Evolutionary conservation across 257 asterid genomes (phyloP), one percentile per base, ranked within the genome.

Genomic region (Coffea eugenioides): DNA sequence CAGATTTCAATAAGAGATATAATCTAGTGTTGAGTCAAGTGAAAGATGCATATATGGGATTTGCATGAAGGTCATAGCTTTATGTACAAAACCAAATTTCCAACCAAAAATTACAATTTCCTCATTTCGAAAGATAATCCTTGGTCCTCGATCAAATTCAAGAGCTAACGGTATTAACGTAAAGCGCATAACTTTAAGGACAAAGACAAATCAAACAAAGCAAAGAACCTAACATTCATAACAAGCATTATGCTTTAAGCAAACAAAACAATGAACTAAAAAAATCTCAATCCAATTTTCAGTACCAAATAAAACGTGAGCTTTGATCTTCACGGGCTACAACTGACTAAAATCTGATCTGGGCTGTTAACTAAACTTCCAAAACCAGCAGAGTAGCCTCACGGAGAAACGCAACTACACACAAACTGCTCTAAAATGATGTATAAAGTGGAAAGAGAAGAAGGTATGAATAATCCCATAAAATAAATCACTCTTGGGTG

Each of bases 371-470:
- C 70, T 57, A 36, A 75, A 21, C 16, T 41, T 57, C 57, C 39
- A 57, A 27, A 36, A 72, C 57, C n/a, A 72, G 70, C 74, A 62
- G 73, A 79, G 62, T 12, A 59, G 31, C 74, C 68, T 62, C 64
- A 34, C n/a, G 48, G 57, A 71, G 16, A 27, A 0, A 59, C 16
- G 41, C 51, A 39, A 16, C 16, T 27, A 57, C 34, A 27, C 66
- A 34, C 46, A 39, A 6, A 48, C 64, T 66, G 25, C 75, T 51
- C 68, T 52, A 36, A 39, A 77, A 69, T 68, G 76, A 78, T 62
- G 74, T 8, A 52, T 11, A 18, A n/a, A 51, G 5, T 73, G 51
- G 66, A 41, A 15, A 51, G 41, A 71, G 64, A 48, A 46, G 36
- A 34, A 59, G 25, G 25, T 25, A 36, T 45, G 18, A 34, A 71